phyloP scores from a whole-genome alignment of 352 stramenopile species.

The Stephanocyclus meneghinianus region DNA sequence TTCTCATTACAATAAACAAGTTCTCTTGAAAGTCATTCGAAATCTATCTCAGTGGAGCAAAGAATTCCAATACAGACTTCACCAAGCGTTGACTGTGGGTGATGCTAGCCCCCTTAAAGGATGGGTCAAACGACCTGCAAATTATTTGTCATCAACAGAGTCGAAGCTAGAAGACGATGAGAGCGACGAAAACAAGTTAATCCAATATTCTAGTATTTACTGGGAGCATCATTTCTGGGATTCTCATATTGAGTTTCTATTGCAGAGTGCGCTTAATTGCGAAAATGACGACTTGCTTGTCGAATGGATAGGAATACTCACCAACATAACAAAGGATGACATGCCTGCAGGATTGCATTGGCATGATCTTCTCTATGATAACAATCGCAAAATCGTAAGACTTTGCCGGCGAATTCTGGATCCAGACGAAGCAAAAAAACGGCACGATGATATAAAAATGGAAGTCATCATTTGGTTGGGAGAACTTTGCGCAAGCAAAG shows the following conservation, averaged over 20 bases:
- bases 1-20: constrained; percentile 13
- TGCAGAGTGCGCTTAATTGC: constrained; percentile 84
- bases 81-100: constrained; percentile 18
- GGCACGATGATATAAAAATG: constrained; percentile 80
- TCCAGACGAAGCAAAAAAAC: constrained; percentile 83
- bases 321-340: constrained; percentile 90
- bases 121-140: constrained; percentile 19
- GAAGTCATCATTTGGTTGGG: constrained; percentile 83
- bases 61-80: constrained; percentile 84
- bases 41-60: constrained; percentile 90
- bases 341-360: constrained; percentile 87
- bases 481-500: constrained; percentile 51
- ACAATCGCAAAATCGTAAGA: constrained; percentile 86
- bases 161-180: constrained; percentile 43
- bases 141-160: constrained; percentile 14
- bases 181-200: constrained; percentile 49
- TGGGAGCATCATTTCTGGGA: constrained; percentile 91
- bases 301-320: constrained; percentile 90
- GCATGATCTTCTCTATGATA: constrained; percentile 87
- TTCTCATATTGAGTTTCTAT: constrained; percentile 86
- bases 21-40: constrained; percentile 90
- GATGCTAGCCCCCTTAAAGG: constrained; percentile 17
- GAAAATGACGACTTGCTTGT: constrained; percentile 92
- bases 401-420: constrained; percentile 89
- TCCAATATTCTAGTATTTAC: constrained; percentile 65